phyloP scores from a whole-genome alignment of 164 flowering plant genomes.

The Vitis amurensis region DNA sequence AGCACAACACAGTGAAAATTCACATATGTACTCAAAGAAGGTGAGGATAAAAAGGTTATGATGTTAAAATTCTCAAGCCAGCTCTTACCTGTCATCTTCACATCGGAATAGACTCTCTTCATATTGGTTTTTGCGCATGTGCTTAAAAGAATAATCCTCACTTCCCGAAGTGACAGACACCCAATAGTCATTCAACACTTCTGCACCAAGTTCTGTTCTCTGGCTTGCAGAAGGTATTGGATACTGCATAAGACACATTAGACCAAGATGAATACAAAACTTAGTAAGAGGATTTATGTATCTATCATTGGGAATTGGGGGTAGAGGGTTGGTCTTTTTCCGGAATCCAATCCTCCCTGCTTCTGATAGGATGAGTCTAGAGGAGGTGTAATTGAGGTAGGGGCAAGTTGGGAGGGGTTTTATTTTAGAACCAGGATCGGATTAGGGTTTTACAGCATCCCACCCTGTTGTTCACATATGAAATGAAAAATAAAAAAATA shows the following conservation, averaged over 20 bases:
- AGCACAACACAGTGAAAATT: background rate
- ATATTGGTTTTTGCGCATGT: constrained; percentile 97
- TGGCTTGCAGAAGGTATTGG: constrained; percentile 84
- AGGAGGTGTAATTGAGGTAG: no score
- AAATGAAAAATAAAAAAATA: no score
- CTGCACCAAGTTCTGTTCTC: constrained; percentile 73
- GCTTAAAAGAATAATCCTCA: constrained; percentile 97
- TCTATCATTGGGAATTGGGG: background rate
- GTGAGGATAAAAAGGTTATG: background rate
- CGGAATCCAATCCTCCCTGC: no score
- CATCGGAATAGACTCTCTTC: constrained; percentile 97
- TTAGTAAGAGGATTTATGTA: background rate
- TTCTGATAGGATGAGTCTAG: no score
- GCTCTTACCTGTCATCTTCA: constrained; percentile 90
- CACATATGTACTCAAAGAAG: background rate
- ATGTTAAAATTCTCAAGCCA: constrained; percentile 1
- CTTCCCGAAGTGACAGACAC: constrained; percentile 99
- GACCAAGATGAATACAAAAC: background rate
- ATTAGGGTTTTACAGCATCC: no score
- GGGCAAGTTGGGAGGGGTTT: no score
- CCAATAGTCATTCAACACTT: constrained; percentile 94
- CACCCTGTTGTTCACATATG: no score
- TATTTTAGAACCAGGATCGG: no score
- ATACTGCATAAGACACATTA: constrained; percentile 52
- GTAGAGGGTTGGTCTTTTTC: no score